phyloP scores from a whole-genome alignment of 208 protist genomes.

The Acanthamoeba sp. region DNA sequence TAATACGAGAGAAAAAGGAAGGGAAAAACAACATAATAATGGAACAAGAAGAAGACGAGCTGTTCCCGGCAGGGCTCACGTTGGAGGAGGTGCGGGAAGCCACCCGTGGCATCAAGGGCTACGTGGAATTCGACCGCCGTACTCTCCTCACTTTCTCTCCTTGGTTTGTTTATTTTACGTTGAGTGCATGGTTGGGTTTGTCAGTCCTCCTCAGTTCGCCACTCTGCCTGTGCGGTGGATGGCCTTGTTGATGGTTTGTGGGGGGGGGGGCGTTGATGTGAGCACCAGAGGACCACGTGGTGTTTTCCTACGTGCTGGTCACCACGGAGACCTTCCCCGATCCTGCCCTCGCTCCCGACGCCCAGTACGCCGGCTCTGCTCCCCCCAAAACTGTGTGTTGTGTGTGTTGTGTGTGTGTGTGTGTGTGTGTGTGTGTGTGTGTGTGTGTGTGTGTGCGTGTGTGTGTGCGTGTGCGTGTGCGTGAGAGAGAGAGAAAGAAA shows the following conservation, averaged over 20 bases:
- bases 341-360: neutral
- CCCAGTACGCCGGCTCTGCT: neutral
- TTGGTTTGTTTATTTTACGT: too few relatives aligned
- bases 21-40: too few relatives aligned
- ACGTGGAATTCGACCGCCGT: slow-evolving; percentile 20
- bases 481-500: too few relatives aligned
- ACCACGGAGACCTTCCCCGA: slow-evolving; percentile 5
- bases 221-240: too few relatives aligned
- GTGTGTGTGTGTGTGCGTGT: too few relatives aligned
- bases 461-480: neutral
- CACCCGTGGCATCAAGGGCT: neutral
- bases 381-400: neutral
- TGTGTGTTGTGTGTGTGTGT: too few relatives aligned
- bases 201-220: too few relatives aligned
- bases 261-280: neutral
- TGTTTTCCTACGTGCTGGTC: slow-evolving; percentile 40
- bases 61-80: neutral
- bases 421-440: neutral
- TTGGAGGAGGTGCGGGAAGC: slow-evolving; percentile 1
- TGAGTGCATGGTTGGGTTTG: too few relatives aligned
- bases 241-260: neutral
- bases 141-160: neutral
- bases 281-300: slow-evolving; percentile 9
- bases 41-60: neutral
- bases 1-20: neutral